Evolutionary conservation across 2,329 filamentous ascomycete genomes (phyloP).

Genomic region (Stemphylium vesicarium): DNA sequence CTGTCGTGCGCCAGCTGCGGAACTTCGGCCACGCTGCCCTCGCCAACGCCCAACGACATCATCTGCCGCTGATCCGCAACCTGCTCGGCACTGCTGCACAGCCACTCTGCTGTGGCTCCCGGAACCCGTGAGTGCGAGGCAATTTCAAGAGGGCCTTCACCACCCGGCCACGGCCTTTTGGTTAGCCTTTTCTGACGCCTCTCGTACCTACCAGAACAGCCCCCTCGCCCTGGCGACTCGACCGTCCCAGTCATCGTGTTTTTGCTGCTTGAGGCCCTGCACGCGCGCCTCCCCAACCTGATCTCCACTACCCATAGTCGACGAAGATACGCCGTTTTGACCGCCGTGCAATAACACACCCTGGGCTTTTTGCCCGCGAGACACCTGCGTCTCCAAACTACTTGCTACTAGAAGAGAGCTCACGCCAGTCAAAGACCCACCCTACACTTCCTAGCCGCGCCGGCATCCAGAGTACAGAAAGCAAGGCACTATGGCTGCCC

Average conservation of each 20-base stretch:
- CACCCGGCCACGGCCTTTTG: constrained; percentile 12
- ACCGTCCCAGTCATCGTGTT: constrained; percentile 35
- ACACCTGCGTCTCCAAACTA: constrained; percentile 46
- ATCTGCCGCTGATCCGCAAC: constrained; percentile 4
- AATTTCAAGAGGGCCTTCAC: constrained; percentile 6
- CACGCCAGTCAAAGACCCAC: constrained; percentile 18
- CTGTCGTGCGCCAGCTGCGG: constrained; percentile 4
- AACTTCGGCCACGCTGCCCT: constrained; percentile 4
- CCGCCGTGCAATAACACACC: constrained; percentile 40
- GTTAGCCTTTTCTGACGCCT: constrained; percentile 4
- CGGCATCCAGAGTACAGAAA: constrained; percentile 12
- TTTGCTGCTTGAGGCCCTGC: constrained; percentile 32
- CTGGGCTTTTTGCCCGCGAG: constrained; percentile 50
- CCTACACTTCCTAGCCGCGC: constrained; percentile 18
- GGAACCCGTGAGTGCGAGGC: constrained; percentile 1
- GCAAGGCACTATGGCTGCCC: constrained; percentile 41
- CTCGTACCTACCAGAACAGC: constrained; percentile 1
- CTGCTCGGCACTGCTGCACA: constrained; percentile 12
- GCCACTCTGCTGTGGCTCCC: constrained; percentile 13
- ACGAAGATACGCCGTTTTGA: constrained; percentile 46
- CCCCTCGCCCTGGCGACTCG: constrained; percentile 2
- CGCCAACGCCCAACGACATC: constrained; percentile 9
- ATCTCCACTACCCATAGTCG: constrained; percentile 38
- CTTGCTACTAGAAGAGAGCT: constrained; percentile 7
- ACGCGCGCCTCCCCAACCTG: constrained; percentile 41